Evolutionary conservation across 495 filamentous ascomycete genomes (phyloP), one percentile per base, ranked within the genome.

Genomic region (Trichoderma virens): DNA sequence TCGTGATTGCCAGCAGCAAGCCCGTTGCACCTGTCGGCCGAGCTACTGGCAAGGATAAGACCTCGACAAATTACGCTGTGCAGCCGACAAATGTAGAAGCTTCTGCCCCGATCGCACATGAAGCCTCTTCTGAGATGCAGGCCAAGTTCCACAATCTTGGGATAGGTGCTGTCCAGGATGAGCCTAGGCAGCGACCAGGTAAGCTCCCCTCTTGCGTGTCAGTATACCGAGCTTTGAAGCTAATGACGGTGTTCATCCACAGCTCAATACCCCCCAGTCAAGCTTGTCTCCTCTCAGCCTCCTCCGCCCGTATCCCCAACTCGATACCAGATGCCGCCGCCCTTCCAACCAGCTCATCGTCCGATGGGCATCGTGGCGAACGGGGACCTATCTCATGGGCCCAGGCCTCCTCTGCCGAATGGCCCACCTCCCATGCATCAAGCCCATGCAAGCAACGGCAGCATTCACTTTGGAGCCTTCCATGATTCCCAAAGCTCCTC

Each of bases 241-340:
- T 56, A 13, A 56, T 30, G 2, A 16, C 25, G 23, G 30, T 56
- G 27, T 25, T 16, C 51, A 20, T 28, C 23, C 16, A 31, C 25
- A 56, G 51, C 51, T 28, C 51, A 56, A 27, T 56, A 56, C 27
- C 51, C 51, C 25, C 51, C 51, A 1, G 61, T 41, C n/a, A 62
- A 30, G 23, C 61, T 39, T 27, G 35, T 30, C 25, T 31, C 39
- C 16, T 51, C 61, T 28, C 39, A 43, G 41, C 39, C 61, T 16
- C 39, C 61, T 30, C 61, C 23, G 13, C 61, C 41, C 7, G 61
- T 51, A 2, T 51, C 61, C 8, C 41, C 61, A 9, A 51, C 61
- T 30, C 61, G 41, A 30, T 63, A 63, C 61, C 61, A 63, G 61
- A 63, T 63, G 39, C 38, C 39, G 18, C 61, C 61, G 23, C 61